Conservation (phyloP, 768 basidiomycete species). For the Tulasnella sp. region DNA sequence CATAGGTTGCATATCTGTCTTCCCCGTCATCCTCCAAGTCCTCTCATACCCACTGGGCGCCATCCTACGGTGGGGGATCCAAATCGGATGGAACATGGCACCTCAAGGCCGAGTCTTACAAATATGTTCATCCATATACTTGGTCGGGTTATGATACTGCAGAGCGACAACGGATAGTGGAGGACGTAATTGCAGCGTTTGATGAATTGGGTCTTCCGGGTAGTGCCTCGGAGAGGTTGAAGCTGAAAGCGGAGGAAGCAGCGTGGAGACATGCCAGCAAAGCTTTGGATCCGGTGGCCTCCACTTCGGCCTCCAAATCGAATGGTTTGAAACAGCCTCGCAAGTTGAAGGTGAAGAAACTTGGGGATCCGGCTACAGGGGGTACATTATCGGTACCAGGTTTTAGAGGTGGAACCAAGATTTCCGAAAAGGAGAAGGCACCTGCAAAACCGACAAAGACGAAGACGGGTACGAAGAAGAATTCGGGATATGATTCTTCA, state of each 20-base stretch:
- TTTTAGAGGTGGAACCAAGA: background rate
- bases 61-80: background rate
- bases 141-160: conserved; percentile 7
- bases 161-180: conserved; percentile 10
- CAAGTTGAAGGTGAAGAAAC: conserved; percentile 11
- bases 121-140: conserved; percentile 11
- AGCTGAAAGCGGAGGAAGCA: background rate
- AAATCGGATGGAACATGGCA: conserved; percentile 2
- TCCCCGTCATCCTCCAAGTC: background rate
- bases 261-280: background rate
- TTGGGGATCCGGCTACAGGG: conserved; percentile 7
- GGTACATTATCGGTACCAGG: conserved; percentile 6
- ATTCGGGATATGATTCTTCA: background rate
- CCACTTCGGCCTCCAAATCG: background rate
- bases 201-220: background rate
- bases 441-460: background rate
- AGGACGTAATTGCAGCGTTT: conserved; percentile 2
- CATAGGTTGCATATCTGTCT: background rate
- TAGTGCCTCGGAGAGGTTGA: conserved; percentile 1
- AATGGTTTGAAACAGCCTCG: conserved; percentile 1
- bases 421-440: background rate
- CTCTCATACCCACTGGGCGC: background rate
- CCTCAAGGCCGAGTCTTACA: conserved; percentile 3
- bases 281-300: background rate
- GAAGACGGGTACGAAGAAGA: conserved; percentile 3